Percentiles rank a stretch among this genome's conserved stretches.
phyloP scores from a whole-genome alignment of 2,329 filamentous ascomycete genomes.

The Ascochyta clinopodiicola region DNA sequence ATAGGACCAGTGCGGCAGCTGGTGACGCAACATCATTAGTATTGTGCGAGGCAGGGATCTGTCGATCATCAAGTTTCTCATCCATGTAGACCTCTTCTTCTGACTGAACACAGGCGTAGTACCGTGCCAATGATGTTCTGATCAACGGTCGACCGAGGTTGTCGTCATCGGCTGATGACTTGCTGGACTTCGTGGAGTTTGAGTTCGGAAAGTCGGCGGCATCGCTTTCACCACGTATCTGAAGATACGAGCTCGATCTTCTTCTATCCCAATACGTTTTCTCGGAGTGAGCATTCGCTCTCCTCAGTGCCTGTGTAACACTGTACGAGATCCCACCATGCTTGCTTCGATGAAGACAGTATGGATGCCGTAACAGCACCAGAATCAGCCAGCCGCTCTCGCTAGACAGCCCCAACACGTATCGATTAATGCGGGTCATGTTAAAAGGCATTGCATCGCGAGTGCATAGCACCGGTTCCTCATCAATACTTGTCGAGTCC shows the following conservation, averaged over 20 bases:
- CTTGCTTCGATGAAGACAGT: neutral
- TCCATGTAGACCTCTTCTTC: neutral
- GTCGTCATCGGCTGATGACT: no score
- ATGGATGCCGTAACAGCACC: neutral
- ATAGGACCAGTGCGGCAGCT: neutral
- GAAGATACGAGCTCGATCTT: no score
- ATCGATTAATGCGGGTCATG: neutral
- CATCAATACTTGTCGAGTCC: neutral
- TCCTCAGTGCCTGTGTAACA: conserved; percentile 5
- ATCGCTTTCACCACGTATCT: no score
- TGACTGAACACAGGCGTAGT: neutral
- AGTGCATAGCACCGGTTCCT: neutral
- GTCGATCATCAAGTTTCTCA: neutral
- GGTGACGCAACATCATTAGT: no score
- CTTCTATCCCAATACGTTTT: neutral
- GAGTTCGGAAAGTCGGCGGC: no score
- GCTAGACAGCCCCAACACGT: neutral
- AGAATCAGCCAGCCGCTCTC: neutral
- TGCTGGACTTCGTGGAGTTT: no score
- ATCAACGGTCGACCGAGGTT: no score
- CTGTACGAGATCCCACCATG: neutral
- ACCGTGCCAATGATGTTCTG: neutral
- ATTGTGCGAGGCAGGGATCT: no score
- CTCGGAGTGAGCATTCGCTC: neutral
- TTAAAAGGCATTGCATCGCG: neutral